Evolutionary conservation across 768 basidiomycete species (phyloP).

Genomic region (Coprinopsis marcescibilis): DNA sequence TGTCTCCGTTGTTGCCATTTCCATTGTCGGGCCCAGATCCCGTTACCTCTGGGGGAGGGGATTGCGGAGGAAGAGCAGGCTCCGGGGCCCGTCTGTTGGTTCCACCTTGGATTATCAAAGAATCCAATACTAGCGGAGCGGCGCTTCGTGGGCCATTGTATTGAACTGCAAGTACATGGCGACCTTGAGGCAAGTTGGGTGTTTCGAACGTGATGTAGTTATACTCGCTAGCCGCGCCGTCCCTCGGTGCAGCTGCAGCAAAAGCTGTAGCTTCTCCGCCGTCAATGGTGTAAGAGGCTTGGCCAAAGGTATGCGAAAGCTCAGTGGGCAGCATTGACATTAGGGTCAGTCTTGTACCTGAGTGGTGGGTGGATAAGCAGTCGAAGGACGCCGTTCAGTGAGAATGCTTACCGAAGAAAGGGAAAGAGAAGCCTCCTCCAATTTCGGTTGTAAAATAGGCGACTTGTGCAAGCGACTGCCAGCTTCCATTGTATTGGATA

Average conservation of each 20-base stretch:
- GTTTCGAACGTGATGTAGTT: slow-evolving; percentile 6
- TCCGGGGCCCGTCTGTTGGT: slow-evolving; percentile 2
- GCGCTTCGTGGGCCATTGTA: background rate
- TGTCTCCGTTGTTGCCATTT: background rate
- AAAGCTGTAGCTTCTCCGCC: background rate
- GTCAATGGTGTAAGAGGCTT: slow-evolving; percentile 1
- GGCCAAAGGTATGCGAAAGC: background rate
- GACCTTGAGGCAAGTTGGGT: slow-evolving; percentile 1
- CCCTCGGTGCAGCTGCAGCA: slow-evolving; percentile 1
- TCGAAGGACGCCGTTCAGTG: background rate
- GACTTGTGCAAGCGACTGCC: background rate
- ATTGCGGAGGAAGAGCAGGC: background rate
- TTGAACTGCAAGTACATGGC: background rate
- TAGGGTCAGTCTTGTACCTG: slow-evolving; percentile 1
- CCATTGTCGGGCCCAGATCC: background rate
- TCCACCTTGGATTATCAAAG: background rate
- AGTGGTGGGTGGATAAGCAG: background rate
- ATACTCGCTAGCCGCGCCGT: slow-evolving; percentile 1
- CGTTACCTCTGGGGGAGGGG: background rate
- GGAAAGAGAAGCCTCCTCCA: slow-evolving; percentile 3
- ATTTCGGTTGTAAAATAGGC: background rate
- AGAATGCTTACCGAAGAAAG: slow-evolving; percentile 3
- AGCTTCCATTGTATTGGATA: background rate
- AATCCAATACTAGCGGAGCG: slow-evolving; percentile 1
- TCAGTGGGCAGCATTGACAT: slow-evolving; percentile 1